A percentile compares a stretch with the other conserved stretches of the same genome.
These are phyloP conservation scores for Thozetella sp. DNA, from an alignment of 495 filamentous ascomycete genomes.

Conservation along the genomic window DNA sequence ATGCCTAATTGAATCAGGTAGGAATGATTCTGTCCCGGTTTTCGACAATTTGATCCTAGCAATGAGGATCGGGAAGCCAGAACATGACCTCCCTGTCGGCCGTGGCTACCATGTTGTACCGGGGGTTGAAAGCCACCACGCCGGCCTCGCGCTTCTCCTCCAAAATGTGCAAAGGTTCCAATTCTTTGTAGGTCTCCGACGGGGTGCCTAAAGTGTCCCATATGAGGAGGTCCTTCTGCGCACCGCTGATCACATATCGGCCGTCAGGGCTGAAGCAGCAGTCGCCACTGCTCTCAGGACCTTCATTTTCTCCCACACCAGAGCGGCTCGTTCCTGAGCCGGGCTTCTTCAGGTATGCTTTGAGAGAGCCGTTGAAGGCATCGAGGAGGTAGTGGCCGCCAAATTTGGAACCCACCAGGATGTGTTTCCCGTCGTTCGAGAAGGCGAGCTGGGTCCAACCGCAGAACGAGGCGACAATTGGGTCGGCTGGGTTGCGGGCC, in stretches of 20 bases:
- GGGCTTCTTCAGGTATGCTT: constrained; percentile 59
- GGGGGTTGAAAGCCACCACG: constrained; percentile 84
- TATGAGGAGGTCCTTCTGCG: constrained; percentile 70
- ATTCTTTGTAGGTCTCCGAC: constrained; percentile 49
- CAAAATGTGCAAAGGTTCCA: constrained; percentile 67
- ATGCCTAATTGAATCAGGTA: neutral
- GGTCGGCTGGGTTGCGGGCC: constrained; percentile 28
- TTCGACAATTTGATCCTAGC: constrained; percentile 29
- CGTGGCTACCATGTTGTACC: constrained; percentile 85
- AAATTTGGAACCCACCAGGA: constrained; percentile 80
- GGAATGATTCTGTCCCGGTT: too few relatives aligned
- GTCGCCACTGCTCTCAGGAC: constrained; percentile 66
- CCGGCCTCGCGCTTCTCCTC: constrained; percentile 68
- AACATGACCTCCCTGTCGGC: constrained; percentile 88
- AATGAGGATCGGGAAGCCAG: constrained; percentile 81
- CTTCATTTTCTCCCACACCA: constrained; percentile 45
- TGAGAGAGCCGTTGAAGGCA: constrained; percentile 78
- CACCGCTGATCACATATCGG: constrained; percentile 80
- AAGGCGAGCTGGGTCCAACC: constrained; percentile 90
- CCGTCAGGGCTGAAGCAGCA: constrained; percentile 88
- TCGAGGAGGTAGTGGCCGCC: constrained; percentile 87
- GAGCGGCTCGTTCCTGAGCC: constrained; percentile 42
- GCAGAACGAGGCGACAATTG: constrained; percentile 38
- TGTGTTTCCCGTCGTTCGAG: constrained; percentile 87
- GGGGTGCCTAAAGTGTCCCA: constrained; percentile 74